phyloP scores from a whole-genome alignment of 176 grass and related monocot species.

The Guadua angustifolia region DNA sequence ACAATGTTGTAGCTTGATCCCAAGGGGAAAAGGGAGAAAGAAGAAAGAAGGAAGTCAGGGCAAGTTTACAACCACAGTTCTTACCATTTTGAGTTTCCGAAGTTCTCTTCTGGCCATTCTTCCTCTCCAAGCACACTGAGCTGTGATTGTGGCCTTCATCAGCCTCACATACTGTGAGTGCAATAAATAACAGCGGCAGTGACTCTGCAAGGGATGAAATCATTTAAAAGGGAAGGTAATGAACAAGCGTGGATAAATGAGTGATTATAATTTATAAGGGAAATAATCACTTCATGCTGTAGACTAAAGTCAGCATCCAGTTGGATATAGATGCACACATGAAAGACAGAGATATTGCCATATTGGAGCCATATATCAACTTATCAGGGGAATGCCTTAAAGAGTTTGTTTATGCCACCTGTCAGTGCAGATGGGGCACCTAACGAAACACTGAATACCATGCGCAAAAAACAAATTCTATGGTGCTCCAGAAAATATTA shows the following conservation, averaged over 20 bases:
- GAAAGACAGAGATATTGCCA: too few relatives aligned
- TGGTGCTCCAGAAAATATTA: not conserved
- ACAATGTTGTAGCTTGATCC: constrained; percentile 12
- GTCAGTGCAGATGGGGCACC: too few relatives aligned
- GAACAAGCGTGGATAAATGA: constrained; percentile 3
- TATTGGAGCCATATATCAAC: too few relatives aligned
- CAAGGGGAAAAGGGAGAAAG: not conserved
- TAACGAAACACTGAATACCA: too few relatives aligned
- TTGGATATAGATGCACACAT: too few relatives aligned
- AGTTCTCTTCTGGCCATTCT: constrained; percentile 83
- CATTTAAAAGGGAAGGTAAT: constrained; percentile 7
- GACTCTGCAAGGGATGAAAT: constrained; percentile 59
- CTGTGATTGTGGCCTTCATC: constrained; percentile 59
- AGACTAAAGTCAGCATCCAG: not conserved
- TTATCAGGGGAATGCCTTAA: too few relatives aligned
- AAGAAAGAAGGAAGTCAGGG: not conserved
- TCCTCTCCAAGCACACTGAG: constrained; percentile 85
- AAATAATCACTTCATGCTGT: not conserved
- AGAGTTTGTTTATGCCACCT: too few relatives aligned
- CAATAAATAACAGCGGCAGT: constrained; percentile 58
- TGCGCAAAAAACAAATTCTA: too few relatives aligned
- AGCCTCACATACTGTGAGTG: constrained; percentile 58
- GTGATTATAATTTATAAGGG: not conserved
- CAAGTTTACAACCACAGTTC: constrained; percentile 14
- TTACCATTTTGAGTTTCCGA: constrained; percentile 86